Evolutionary conservation across 1,284 basidiomycete species (phyloP), one percentile per base, ranked within the genome.

Genomic region (Trichosporon sp.): DNA sequence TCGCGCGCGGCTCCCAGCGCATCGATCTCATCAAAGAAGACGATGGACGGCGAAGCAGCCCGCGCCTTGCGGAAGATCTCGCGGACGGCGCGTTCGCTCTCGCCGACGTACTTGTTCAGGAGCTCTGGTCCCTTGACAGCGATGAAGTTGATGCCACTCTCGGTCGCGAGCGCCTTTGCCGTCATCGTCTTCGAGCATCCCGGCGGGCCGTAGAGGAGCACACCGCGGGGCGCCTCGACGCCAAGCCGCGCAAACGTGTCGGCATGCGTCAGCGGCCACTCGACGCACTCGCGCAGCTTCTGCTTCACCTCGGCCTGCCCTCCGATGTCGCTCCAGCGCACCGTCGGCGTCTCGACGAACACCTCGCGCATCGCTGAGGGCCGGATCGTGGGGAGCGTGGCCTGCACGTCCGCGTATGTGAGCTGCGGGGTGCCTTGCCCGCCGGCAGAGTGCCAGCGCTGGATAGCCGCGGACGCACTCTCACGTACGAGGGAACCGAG

Each of bases 11-110:
- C 88, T 0, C 92, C 95, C 1, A 99, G 87, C 0, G 95, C 95
- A 78, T 99, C 97, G 64, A 99, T 93, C 83, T 99, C 97, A 79
- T 99, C 97, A 78, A 99, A 96, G 83, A 99, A 98, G 64, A 99
- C 87, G 75, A 99, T 96, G 1, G 93, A 94, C 0, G 97, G 97
- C 0, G 95, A 88, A 0, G 94, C 95, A 0, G 92, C 92, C 38
- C 96, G 87, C 0, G 97, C 97, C 83, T 97, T 98, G 65, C 92
- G 86, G 83, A 99, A 99, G 63, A 97, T 91, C 75, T 99, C 96
- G 31, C 97, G 87, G 5, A 99, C 91, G 0, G 94, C 92, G 35
- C 92, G 88, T 83, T 99, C 97, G 0, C 93, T 97, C 83, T 99
- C 97, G 51, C 97, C 97, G 4, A 99, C 93, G 76, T 91, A 99